These are phyloP conservation scores for Citeromyces nyonsensis DNA, from an alignment of 805 yeast genomes.

Conservation along the genomic window DNA sequence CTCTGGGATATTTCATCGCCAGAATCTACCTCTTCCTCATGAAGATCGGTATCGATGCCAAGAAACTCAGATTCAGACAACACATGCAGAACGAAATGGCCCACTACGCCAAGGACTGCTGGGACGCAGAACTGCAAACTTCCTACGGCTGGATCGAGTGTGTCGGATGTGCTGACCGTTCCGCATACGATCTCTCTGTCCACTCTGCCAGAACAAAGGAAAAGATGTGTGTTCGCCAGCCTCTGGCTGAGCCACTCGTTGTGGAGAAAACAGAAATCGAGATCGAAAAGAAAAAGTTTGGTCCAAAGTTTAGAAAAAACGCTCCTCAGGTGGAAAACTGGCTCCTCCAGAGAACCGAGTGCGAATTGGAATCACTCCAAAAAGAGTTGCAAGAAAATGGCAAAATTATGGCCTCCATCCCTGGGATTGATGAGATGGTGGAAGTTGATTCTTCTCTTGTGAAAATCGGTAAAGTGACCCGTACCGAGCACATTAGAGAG, in stretches of 20 bases:
- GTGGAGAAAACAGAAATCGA: conserved; percentile 78
- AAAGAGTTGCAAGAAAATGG: conserved; percentile 48
- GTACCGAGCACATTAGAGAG: conserved; percentile 86
- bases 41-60: conserved; percentile 81
- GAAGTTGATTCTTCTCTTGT: conserved; percentile 66
- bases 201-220: conserved; percentile 92
- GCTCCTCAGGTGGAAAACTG: conserved; percentile 84
- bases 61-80: conserved; percentile 88
- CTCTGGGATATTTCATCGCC: conserved; percentile 92
- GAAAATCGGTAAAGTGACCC: conserved; percentile 61
- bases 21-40: conserved; percentile 76
- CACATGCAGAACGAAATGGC: conserved; percentile 99
- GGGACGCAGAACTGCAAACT: conserved; percentile 96
- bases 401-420: conserved; percentile 48
- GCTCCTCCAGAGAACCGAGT: conserved; percentile 64
- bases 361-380: conserved; percentile 67
- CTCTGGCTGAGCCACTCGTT: conserved; percentile 68
- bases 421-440: conserved; percentile 45
- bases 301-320: conserved; percentile 94
- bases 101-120: conserved; percentile 97
- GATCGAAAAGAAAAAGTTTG: conserved; percentile 88
- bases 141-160: conserved; percentile 99
- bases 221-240: conserved; percentile 87
- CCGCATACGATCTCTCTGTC: conserved; percentile 93
- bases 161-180: conserved; percentile 99